Evolutionary conservation across 176 grass and related monocot genomes (phyloP).

Genomic region (Aechmea fasciata): DNA sequence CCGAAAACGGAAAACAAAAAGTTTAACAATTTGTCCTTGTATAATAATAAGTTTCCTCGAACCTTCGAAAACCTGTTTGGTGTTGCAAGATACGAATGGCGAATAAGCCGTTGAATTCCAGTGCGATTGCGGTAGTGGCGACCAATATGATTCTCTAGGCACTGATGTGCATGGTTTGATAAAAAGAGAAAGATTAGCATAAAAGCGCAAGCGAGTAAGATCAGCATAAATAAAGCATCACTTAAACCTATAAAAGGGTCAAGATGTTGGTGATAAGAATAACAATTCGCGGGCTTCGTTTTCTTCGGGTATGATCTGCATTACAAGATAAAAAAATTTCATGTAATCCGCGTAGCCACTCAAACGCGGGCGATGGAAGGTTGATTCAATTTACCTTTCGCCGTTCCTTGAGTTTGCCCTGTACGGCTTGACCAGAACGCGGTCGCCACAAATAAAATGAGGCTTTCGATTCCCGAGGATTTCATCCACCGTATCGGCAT

Average conservation of each 20-base stretch:
- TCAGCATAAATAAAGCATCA: background rate
- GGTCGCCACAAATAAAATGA: slow-evolving; percentile 63
- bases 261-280: slow-evolving; percentile 23
- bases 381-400: slow-evolving; percentile 37
- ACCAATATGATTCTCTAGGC: slow-evolving; percentile 23
- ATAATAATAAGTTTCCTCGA: background rate
- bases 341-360: background rate
- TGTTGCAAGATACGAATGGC: slow-evolving; percentile 27
- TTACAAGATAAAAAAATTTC: background rate
- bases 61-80: slow-evolving; percentile 11
- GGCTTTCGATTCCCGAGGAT: slow-evolving; percentile 58
- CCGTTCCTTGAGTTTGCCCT: slow-evolving; percentile 58
- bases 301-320: slow-evolving; percentile 27
- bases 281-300: slow-evolving; percentile 23
- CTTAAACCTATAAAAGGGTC: slow-evolving; percentile 23
- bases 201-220: too few relatives aligned
- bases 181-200: background rate
- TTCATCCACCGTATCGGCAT: slow-evolving; percentile 48
- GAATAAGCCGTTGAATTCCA: slow-evolving; percentile 6
- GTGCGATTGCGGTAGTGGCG: slow-evolving; percentile 28
- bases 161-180: background rate
- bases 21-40: background rate
- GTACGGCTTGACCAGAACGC: slow-evolving; percentile 76
- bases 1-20: background rate
- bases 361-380: background rate